phyloP scores from a whole-genome alignment of 768 basidiomycete species.

The Mycena indigotica region DNA sequence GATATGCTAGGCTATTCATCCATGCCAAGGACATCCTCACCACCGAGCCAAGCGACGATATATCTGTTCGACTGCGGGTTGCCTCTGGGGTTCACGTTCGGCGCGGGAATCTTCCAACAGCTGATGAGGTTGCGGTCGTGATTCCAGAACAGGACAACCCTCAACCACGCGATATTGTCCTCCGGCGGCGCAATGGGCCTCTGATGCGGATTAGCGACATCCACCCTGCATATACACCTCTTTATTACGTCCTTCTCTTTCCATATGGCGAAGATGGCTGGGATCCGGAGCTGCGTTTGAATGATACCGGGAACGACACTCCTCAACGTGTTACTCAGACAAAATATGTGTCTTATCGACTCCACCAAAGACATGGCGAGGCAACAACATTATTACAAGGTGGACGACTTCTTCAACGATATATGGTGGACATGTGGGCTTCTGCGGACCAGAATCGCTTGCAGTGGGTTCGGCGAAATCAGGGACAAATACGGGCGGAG shows the following conservation, averaged over 20 bases:
- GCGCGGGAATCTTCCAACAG: slow-evolving; percentile 40
- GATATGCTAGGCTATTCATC: too few species aligned
- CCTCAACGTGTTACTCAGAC: slow-evolving; percentile 24
- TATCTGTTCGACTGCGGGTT: slow-evolving; percentile 1
- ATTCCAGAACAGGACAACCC: slow-evolving; percentile 29
- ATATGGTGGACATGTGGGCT: slow-evolving; percentile 48
- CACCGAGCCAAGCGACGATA: not conserved
- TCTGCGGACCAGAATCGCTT: slow-evolving; percentile 42
- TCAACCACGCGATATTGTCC: slow-evolving; percentile 33
- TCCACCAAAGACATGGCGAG: slow-evolving; percentile 30
- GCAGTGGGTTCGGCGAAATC: slow-evolving; percentile 36
- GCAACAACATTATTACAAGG: slow-evolving; percentile 32
- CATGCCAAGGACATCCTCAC: slow-evolving; percentile 23
- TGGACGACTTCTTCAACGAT: slow-evolving; percentile 47
- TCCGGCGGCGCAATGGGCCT: slow-evolving; percentile 21
- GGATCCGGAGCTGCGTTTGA: slow-evolving; percentile 29
- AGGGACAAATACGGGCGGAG: slow-evolving; percentile 36
- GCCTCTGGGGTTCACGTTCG: slow-evolving; percentile 26
- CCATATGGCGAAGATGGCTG: slow-evolving; percentile 38
- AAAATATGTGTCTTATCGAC: slow-evolving; percentile 32
- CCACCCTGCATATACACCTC: slow-evolving; percentile 35
- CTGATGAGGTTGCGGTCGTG: slow-evolving; percentile 41
- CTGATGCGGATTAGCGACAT: slow-evolving; percentile 34
- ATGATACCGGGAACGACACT: not conserved
- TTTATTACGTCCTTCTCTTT: slow-evolving; percentile 34